Evolutionary conservation across 306 rosid genomes (phyloP), one percentile per base, ranked within the genome.

Genomic region (Acmispon strigosus): DNA sequence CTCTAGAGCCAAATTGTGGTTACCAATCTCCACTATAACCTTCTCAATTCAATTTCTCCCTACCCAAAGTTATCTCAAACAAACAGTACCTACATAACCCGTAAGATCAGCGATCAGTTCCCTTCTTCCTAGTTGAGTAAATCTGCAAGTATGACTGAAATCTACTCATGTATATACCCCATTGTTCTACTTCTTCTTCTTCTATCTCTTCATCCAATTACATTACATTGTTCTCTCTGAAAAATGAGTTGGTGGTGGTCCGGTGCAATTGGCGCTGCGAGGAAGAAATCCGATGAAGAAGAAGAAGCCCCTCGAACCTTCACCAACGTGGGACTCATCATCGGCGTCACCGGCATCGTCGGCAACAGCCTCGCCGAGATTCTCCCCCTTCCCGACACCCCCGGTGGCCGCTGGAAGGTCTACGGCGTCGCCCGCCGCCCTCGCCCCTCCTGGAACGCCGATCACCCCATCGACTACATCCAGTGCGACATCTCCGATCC

Each of bases 361-460:
- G 91, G 93, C 41, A 90, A 90, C 50, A 90, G 96, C 83, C 84
- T 90, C 7, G 93, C 96, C 41, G 96, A 90, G 61, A 90, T 90
- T 17, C 89, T 90, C 1, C 96, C 96, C 0, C 87, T 86, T 18
- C 48, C 84, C 5, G 91, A 90, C 69, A 85, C 96, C 3, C 96
- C 96, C n/a, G 91, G 89, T 5, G 96, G 90, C 0, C 90, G 86
- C 45, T 90, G 96, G 96, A 87, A 90, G 27, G 89, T 90, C 64
- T 90, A 90, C 72, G 92, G 96, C 37, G 89, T 90, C 1, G 93
- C 89, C 0, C 91, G 96, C 18, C 82, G 96, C 1, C 87, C 91
- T 5, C 86, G 89, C 0, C 94, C 96, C 7, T 17, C 24, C 22
- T 90, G 96, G 94, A 87, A 84, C 79, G 83, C 74, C 44, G 96